Conservation (phyloP, 1,139 yeast genomes). For the Groenewaldozyma auringiensis region DNA sequence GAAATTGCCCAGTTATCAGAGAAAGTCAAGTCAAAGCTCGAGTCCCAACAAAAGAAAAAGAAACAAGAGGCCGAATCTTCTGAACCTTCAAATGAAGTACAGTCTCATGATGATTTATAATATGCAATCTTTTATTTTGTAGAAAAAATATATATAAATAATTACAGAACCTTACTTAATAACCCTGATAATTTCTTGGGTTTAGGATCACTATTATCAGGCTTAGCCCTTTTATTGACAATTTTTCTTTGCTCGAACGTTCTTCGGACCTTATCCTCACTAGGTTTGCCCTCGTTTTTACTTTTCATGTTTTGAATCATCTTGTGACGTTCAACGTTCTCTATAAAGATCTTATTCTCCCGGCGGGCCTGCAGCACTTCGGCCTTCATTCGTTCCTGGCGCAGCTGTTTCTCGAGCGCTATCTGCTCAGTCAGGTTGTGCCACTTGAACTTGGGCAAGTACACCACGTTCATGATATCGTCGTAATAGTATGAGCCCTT, state of each 20-base stretch:
- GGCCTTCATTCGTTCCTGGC: slow-evolving; percentile 79
- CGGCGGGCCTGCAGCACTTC: slow-evolving; percentile 86
- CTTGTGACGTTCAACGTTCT: slow-evolving; percentile 80
- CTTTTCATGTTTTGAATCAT: slow-evolving; percentile 59
- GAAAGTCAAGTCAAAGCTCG: slow-evolving; percentile 10
- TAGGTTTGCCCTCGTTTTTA: slow-evolving; percentile 35
- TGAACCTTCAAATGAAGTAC: slow-evolving; percentile 15
- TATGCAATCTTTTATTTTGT: background rate
- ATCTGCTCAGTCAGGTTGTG: slow-evolving; percentile 88
- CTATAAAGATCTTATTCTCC: slow-evolving; percentile 72
- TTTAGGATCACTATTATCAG: slow-evolving; percentile 14
- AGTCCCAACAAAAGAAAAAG: background rate
- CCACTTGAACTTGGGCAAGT: slow-evolving; percentile 92
- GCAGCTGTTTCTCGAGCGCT: slow-evolving; percentile 79
- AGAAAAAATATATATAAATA: background rate
- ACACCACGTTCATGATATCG: slow-evolving; percentile 85
- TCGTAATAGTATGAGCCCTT: slow-evolving; percentile 91
- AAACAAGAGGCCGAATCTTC: too few species aligned
- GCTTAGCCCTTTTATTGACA: slow-evolving; percentile 19
- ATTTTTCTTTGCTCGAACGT: slow-evolving; percentile 25
- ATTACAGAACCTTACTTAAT: slow-evolving; percentile 19
- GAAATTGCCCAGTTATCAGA: slow-evolving; percentile 37
- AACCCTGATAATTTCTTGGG: slow-evolving; percentile 16
- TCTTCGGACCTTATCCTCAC: slow-evolving; percentile 25
- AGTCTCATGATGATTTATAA: slow-evolving; percentile 29